Evolutionary conservation across 2,329 filamentous ascomycete species (phyloP).

Genomic region (Xylaria sp.): DNA sequence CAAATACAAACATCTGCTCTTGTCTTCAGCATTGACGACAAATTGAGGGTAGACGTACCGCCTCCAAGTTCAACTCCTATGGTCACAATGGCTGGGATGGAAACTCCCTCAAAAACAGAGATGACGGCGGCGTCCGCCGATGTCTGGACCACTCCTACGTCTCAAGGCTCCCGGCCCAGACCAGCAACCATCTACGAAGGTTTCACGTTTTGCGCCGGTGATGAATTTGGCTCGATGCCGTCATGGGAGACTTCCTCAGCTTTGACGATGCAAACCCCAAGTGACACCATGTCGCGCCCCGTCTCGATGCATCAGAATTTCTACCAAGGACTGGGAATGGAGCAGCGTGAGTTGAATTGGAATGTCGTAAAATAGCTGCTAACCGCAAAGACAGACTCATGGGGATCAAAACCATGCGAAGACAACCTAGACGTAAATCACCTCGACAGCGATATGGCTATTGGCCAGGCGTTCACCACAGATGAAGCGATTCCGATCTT

Average conservation of each 20-base stretch:
- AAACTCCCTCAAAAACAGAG: slow-evolving; percentile 62
- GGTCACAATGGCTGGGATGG: slow-evolving; percentile 63
- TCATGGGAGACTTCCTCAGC: slow-evolving; percentile 67
- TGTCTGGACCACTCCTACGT: slow-evolving; percentile 67
- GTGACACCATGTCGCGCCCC: slow-evolving; percentile 64
- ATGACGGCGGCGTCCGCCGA: slow-evolving; percentile 58
- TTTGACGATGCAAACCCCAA: slow-evolving; percentile 63
- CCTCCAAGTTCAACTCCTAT: slow-evolving; percentile 57
- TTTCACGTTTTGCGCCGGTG: slow-evolving; percentile 68
- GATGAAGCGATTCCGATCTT: slow-evolving; percentile 73
- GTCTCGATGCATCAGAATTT: slow-evolving; percentile 69
- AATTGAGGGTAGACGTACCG: slow-evolving; percentile 59
- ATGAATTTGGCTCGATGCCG: slow-evolving; percentile 63
- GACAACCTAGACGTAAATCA: slow-evolving; percentile 66
- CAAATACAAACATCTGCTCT: slow-evolving; percentile 63
- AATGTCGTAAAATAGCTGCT: slow-evolving; percentile 37
- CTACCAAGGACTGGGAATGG: slow-evolving; percentile 62
- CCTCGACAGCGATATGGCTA: slow-evolving; percentile 67
- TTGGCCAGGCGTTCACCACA: slow-evolving; percentile 71
- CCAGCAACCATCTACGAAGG: slow-evolving; percentile 71
- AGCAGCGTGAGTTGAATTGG: slow-evolving; percentile 58
- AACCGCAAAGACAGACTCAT: slow-evolving; percentile 53
- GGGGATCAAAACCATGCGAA: slow-evolving; percentile 68
- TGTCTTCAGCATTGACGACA: slow-evolving; percentile 61
- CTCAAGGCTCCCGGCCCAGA: slow-evolving; percentile 63